Evolutionary conservation across 495 filamentous ascomycete species (phyloP), one percentile per base, ranked within the genome.

Genomic region (Rhypophila decipiens): DNA sequence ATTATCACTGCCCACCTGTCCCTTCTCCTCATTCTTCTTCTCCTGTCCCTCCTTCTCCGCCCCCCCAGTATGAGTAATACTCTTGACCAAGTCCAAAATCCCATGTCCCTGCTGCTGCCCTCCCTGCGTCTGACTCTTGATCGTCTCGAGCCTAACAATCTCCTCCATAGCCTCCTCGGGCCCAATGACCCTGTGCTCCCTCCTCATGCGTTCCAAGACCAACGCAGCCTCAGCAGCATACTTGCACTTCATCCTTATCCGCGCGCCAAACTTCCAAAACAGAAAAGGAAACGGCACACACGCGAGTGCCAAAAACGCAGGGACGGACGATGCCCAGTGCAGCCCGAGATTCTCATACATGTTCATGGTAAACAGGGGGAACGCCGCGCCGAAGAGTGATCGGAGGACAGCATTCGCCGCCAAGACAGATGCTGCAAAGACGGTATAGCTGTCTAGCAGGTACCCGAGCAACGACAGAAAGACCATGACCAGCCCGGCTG

Each of bases 231-330:
- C 75, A 34, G 81, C 77, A 21, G 88, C 82, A 59, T 80, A 95
- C 71, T 84, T 85, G 77, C 88, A 93, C 42, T 72, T 73, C 46
- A 67, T 66, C 5, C 88, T 75, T 51, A 94, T 85, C 13, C 56
- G 36, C 1, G 62, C 60, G 33, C 87, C 88, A 61, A 88, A 93
- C 54, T 78, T 80, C 66, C 85, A 87, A 68, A 93, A 87, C 33
- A 94, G 63, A 68, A 85, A 85, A 9, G 87, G 87, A 63, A 88
- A 87, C 0, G 88, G 88, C 39, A 89, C 71, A 60, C 87, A 90
- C 17, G 72, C 76, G 13, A 91, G 66, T 3, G 85, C 80, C 5
- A 93, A 67, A 68, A 91, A 90, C 1, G 85, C 88, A 1, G 86
- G 86, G 39, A 94, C 74, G 1, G 77, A 79, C 15, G 78, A 83